Base-by-base conservation (phyloP, 495 filamentous ascomycete species). In the Aspergillus coremiiformis region DNA sequence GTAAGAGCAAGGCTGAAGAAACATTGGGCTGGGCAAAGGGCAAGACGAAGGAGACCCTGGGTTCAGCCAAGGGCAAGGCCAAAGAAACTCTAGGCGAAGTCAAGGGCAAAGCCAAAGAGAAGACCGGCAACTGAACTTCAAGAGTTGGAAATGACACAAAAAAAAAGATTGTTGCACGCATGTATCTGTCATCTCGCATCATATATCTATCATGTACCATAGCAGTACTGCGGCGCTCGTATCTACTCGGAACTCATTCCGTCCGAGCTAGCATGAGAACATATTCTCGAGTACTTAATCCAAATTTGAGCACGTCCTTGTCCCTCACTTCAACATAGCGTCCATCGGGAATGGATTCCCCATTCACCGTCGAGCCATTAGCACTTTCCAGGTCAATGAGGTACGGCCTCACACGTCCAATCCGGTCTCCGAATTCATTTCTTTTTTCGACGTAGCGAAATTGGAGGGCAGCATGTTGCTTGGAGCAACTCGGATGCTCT, bases 381-480 rank as follows among this genome's bases (percentile, higher is more conserved):
- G 88, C 87, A 54, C 89, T 95, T 60, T 96, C 92, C 39, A 98
- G 67, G 70, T 98, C 93, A 60, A 97, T 86, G 3, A 97, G 60
- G 69, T 97, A 98, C 9, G 88, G 89, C 71, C 82, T 89, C 29
- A 97, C 94, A 52, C 76, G 82, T 15, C 85, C 86, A 54, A 84
- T 76, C 64, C 80, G 84, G 63, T 94, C 87, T 29, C 90, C 92
- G 64, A 78, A 93, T 62, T 95, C 90, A 61, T 93, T 89, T 52
- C 78, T 78, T 68, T 85, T 90, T 57, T 85, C 84, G 19, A 87
- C 79, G 64, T 87, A 85, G 39, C 94, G 81, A 59, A 97, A 98
- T 66, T 98, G 93, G 29, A 98, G 75, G 22, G 90, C 94, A 4
- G 93, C 94, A 68, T 98, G 93, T 69, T 98, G 93, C 62, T 90